These are phyloP conservation scores for Crithidia brevicula DNA, from an alignment of 208 protist species.

Conservation along the genomic window DNA sequence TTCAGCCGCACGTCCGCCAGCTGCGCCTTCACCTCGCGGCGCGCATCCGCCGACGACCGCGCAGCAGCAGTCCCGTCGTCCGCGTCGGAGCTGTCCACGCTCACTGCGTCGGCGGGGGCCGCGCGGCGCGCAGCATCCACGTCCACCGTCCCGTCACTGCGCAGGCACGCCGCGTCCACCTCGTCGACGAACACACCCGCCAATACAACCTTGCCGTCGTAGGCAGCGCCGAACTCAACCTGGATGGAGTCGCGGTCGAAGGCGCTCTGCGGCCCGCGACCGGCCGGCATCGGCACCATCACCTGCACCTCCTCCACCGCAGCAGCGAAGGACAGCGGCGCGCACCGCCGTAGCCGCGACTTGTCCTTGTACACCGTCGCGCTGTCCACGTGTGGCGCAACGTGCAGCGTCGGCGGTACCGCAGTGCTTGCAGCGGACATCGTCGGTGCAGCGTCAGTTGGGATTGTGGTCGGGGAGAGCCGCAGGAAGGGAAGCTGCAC, in stretches of 20 bases:
- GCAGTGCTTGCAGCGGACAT: slow-evolving; percentile 2
- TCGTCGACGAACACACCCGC: slow-evolving; percentile 28
- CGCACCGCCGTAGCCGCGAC: slow-evolving; percentile 27
- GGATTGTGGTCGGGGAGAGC: neutral
- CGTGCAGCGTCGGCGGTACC: slow-evolving; percentile 31
- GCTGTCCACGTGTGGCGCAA: slow-evolving; percentile 27
- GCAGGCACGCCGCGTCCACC: slow-evolving; percentile 22
- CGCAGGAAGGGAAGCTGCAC: neutral
- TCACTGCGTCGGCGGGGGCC: slow-evolving; percentile 13
- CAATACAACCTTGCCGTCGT: slow-evolving; percentile 25
- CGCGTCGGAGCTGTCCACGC: slow-evolving; percentile 21
- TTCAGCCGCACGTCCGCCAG: slow-evolving; percentile 17
- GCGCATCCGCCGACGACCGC: slow-evolving; percentile 12
- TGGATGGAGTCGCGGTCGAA: slow-evolving; percentile 33
- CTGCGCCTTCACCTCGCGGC: slow-evolving; percentile 23
- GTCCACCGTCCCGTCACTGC: slow-evolving; percentile 31
- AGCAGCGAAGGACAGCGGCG: slow-evolving; percentile 27
- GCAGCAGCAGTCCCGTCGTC: neutral
- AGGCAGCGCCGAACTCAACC: slow-evolving; percentile 28
- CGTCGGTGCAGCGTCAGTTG: neutral
- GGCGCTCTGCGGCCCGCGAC: neutral
- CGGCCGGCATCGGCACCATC: slow-evolving; percentile 31
- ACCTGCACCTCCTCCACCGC: slow-evolving; percentile 31
- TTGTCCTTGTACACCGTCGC: slow-evolving; percentile 35
- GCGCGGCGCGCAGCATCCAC: slow-evolving; percentile 10